Conservation (phyloP, 345 rosid genomes). For the Pugionium dolabratum region DNA sequence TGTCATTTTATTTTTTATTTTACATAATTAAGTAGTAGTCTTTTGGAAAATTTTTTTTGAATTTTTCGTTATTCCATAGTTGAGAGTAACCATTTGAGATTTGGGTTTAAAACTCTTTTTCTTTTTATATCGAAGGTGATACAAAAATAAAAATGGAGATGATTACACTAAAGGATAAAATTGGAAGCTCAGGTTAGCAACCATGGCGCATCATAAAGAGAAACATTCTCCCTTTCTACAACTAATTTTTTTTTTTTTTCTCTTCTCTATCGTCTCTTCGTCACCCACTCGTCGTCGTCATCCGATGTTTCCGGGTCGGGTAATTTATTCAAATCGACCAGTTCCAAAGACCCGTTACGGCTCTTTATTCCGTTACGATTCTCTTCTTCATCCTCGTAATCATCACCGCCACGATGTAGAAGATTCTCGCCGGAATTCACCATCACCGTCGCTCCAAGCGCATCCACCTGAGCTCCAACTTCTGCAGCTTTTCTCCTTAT, state of each 20-base stretch:
- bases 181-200: constrained; percentile 15
- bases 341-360: constrained; percentile 48
- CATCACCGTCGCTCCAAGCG: constrained; percentile 52
- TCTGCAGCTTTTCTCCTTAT: constrained; percentile 90
- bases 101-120: neutral
- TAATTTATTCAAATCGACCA: constrained; percentile 86
- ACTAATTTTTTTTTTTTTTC: neutral
- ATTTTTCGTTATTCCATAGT: no score
- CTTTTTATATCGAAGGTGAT: neutral
- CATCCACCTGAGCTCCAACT: constrained; percentile 94
- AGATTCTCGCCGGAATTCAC: constrained; percentile 29
- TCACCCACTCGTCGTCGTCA: constrained; percentile 49
- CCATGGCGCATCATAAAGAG: constrained; percentile 17
- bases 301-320: constrained; percentile 86
- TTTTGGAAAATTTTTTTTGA: no score
- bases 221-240: constrained; percentile 27
- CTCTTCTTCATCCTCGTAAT: constrained; percentile 15
- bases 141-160: neutral
- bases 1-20: no score
- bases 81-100: no score
- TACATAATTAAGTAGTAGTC: no score
- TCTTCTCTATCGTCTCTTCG: constrained; percentile 22
- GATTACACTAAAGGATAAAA: neutral
- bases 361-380: constrained; percentile 10
- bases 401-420: neutral